Conservation (phyloP, 2,329 filamentous ascomycete species). For the Paraconiothyrium brasiliense region DNA sequence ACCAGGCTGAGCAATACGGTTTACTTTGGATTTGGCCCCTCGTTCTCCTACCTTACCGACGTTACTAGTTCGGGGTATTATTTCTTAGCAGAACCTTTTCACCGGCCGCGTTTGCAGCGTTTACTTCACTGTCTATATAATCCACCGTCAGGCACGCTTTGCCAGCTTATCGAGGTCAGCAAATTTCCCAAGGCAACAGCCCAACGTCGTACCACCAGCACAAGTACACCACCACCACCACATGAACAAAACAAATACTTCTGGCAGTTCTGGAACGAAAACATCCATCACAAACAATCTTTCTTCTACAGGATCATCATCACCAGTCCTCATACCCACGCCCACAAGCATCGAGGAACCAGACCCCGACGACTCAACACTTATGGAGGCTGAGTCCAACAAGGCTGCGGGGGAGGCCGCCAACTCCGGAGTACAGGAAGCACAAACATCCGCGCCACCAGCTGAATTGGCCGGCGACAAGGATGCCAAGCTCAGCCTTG, state of each 20-base stretch:
- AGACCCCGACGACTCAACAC: conserved; percentile 28
- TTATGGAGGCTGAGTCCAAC: conserved; percentile 22
- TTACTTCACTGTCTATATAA: conserved; percentile 7
- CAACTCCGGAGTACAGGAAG: conserved; percentile 13
- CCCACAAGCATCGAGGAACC: conserved; percentile 30
- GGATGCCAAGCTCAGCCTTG: conserved; percentile 19
- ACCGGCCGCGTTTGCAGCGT: conserved; percentile 7
- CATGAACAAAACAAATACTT: conserved; percentile 34
- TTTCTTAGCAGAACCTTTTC: conserved; percentile 1
- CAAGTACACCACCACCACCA: neutral
- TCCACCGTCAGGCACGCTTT: neutral
- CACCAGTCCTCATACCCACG: conserved; percentile 36
- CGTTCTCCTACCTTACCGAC: neutral
- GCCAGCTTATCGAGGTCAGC: neutral
- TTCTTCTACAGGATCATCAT: conserved; percentile 34
- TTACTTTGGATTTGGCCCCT: conserved; percentile 2
- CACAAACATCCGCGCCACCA: conserved; percentile 18
- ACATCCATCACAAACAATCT: conserved; percentile 22
- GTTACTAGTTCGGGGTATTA: neutral
- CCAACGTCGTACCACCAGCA: neutral
- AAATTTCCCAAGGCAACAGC: conserved; percentile 6
- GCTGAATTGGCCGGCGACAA: conserved; percentile 17
- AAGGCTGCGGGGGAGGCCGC: conserved; percentile 16
- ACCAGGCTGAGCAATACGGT: conserved; percentile 6
- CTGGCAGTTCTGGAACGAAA: conserved; percentile 20